A percentile compares a stretch with the other conserved stretches of the same genome.
These are phyloP conservation scores for Monilinia aucupariae DNA, from an alignment of 2,329 filamentous ascomycete genomes.

Conservation along the genomic window DNA sequence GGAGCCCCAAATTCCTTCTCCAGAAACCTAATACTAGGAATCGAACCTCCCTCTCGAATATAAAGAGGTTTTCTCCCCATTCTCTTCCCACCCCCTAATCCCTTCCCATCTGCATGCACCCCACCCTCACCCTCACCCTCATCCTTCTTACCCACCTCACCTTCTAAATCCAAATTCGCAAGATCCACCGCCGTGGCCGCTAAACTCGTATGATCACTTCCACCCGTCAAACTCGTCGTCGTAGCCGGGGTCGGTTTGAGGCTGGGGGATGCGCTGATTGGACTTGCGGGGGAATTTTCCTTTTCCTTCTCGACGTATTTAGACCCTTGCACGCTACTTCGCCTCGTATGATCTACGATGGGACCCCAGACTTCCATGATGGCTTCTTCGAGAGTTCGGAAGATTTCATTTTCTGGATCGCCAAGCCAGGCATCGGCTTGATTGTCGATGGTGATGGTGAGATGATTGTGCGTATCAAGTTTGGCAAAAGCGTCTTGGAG, in stretches of 20 bases:
- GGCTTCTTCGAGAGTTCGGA: slow-evolving; percentile 78
- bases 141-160: too few relatives aligned
- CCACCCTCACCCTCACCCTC: neutral
- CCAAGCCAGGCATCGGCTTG: slow-evolving; percentile 95
- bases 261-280: slow-evolving; percentile 22
- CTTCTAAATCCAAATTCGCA: slow-evolving; percentile 7
- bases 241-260: slow-evolving; percentile 44
- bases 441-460: slow-evolving; percentile 82
- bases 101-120: neutral
- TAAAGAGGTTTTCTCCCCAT: slow-evolving; percentile 65
- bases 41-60: slow-evolving; percentile 92
- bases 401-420: slow-evolving; percentile 84
- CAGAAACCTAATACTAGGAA: slow-evolving; percentile 87
- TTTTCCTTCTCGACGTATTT: slow-evolving; percentile 18
- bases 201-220: slow-evolving; percentile 36
- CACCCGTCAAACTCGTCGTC: slow-evolving; percentile 46
- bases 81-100: slow-evolving; percentile 11
- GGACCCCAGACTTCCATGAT: slow-evolving; percentile 80
- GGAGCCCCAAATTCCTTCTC: slow-evolving; percentile 92
- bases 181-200: slow-evolving; percentile 28
- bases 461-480: slow-evolving; percentile 73
- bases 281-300: slow-evolving; percentile 21
- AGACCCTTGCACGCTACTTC: slow-evolving; percentile 39
- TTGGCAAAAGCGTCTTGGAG: slow-evolving; percentile 64
- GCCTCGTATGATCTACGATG: slow-evolving; percentile 32